Base-by-base conservation (phyloP, 192 early-diverging fungal species). In the Chytriomyces confervae region DNA sequence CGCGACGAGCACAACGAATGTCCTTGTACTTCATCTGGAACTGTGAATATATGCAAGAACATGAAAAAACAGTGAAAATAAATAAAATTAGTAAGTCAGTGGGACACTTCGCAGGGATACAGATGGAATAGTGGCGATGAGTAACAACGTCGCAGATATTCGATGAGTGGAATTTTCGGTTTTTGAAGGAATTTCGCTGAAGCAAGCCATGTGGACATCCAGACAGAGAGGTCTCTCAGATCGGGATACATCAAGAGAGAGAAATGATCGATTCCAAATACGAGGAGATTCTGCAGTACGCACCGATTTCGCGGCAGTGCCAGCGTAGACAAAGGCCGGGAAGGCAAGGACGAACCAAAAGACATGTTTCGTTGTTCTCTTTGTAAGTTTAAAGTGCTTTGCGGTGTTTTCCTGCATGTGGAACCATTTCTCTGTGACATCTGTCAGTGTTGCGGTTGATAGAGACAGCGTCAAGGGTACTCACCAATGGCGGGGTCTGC, bases 351-450 rank as follows among this genome's bases (percentile, higher is more conserved):
- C 76, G 23, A 80, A 61, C 44, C 62, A 61, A 65, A 83, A n/a
- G 7, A 53, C 76, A 65, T 75, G 53, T n/a, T 44, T 64, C 44
- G 62, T 60, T 7, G 81, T 83, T 53, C 84, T 69, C 49, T 69
- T 71, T 63, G 77, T 83, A 50, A 85, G 75, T 48, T 70, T 80
- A 70, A 83, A 85, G 81, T 83, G 78, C 4, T 70, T 68, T 65
- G 76, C 61, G 23, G 81, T 80, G 77, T 83, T 83, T 61, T 85
- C 84, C 77, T 82, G 79, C 84, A 85, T 85, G 66, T 81, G 75
- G 77, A 81, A 82, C 84, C 84, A 85, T 79, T 85, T 85, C 75
- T 84, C 84, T 82, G 75, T 57, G 2, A n/a, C 7, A 2, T 46
- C 13, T 20, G 23, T 50, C 20, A 62, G 48, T 13, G 61, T 11